These are phyloP conservation scores for Dalechampia spathulata DNA, from an alignment of 441 rosid species.

Conservation along the genomic window DNA sequence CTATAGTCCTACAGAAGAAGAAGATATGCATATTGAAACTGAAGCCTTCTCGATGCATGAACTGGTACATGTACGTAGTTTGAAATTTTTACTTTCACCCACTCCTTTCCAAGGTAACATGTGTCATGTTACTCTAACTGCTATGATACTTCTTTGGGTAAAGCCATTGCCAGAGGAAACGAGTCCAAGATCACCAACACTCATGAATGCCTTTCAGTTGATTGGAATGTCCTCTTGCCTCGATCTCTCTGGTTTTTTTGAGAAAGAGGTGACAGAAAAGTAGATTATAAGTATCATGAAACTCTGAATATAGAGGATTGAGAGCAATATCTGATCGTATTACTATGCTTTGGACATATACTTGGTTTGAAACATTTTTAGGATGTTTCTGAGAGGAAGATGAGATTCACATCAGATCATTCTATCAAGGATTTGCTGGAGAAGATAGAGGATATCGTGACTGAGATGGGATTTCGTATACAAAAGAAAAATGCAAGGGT, in stretches of 20 bases:
- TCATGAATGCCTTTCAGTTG: conserved; percentile 84
- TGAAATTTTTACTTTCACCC: neutral
- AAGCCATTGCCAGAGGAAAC: conserved; percentile 31
- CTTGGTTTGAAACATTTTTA: conserved; percentile 12
- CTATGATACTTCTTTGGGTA: conserved; percentile 8
- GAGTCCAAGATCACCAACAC: conserved; percentile 48
- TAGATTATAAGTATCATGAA: neutral
- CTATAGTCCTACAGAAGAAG: conserved; percentile 67
- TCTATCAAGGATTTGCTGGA: conserved; percentile 64
- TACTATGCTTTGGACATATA: neutral
- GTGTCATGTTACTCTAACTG: conserved; percentile 3
- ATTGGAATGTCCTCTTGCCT: conserved; percentile 98
- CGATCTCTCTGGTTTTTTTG: conserved; percentile 96
- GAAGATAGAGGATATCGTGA: conserved; percentile 62
- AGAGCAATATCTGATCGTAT: no score
- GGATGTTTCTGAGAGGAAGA: conserved; percentile 91
- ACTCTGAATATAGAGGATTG: no score
- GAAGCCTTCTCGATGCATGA: conserved; percentile 52
- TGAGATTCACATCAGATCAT: conserved; percentile 84
- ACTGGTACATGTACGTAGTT: conserved; percentile 30
- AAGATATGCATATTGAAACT: conserved; percentile 33
- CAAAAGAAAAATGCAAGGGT: conserved; percentile 82
- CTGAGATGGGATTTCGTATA: conserved; percentile 84
- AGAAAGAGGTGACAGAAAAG: conserved; percentile 58
- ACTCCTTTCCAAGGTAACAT: neutral